Percentiles rank a stretch among this genome's conserved stretches.
These are phyloP conservation scores for Aspergillus aculeatinus DNA, from an alignment of 2,329 filamentous ascomycete genomes.

Conservation along the genomic window DNA sequence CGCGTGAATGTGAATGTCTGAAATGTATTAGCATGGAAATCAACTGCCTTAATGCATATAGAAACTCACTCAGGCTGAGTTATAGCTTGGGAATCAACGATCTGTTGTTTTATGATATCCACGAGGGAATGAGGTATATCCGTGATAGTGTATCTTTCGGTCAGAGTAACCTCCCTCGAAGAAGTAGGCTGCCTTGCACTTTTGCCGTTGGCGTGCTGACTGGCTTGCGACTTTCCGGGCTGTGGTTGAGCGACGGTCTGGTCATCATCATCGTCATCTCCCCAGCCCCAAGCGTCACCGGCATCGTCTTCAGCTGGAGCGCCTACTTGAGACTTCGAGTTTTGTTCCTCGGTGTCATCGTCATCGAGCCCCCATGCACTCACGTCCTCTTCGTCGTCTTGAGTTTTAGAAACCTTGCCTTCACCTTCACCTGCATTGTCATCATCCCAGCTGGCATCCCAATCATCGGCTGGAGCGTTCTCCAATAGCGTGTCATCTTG, in stretches of 20 bases:
- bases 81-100: conserved; percentile 43
- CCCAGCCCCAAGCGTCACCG: conserved; percentile 81
- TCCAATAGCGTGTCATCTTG: conserved; percentile 66
- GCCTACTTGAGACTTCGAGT: conserved; percentile 17
- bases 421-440: conserved; percentile 52
- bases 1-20: conserved; percentile 35
- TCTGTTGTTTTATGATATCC: conserved; percentile 42
- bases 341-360: conserved; percentile 30
- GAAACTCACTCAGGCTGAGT: conserved; percentile 36
- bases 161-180: conserved; percentile 69
- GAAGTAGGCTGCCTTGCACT: conserved; percentile 16
- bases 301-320: conserved; percentile 37
- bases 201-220: conserved; percentile 25
- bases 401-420: conserved; percentile 15
- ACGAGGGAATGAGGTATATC: conserved; percentile 76
- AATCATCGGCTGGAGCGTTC: conserved; percentile 59
- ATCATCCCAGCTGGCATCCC: conserved; percentile 79
- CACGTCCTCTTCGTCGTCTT: conserved; percentile 45
- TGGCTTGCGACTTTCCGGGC: conserved; percentile 16
- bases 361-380: conserved; percentile 55
- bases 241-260: conserved; percentile 26
- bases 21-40: conserved; percentile 21
- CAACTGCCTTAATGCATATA: not conserved
- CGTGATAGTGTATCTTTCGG: conserved; percentile 84
- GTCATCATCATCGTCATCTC: conserved; percentile 58